Base-by-base conservation (phyloP, 2,329 filamentous ascomycete genomes). In the Verticillium dahliae region DNA sequence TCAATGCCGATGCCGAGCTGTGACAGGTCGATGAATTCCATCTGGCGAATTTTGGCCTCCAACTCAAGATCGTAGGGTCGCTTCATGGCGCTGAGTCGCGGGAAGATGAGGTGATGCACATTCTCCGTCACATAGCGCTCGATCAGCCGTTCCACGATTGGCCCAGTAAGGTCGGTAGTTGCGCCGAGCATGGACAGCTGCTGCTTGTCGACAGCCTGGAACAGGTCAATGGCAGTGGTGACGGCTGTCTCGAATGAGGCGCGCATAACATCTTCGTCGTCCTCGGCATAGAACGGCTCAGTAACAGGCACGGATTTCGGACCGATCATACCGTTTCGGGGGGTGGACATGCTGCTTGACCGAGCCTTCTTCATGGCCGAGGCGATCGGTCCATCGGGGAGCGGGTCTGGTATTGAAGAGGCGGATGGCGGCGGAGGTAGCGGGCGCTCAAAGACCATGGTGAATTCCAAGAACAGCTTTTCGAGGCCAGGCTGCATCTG, bases 401-500 rank as follows among this genome's bases (percentile, higher is more conserved):
- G 67, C 1, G 85, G 84, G 68, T 90, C 84, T 39, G 84, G 81
- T 62, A 88, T 87, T 39, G 82, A 76, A 6, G 74, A 71, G 18
- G 86, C 82, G 1, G 86, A 87, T 1, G 86, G 90, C 1, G 90
- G 89, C 15, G 90, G 89, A 2, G 92, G 92, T 6, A 96, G 75
- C 6, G 92, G 92, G 69, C 90, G 92, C 66, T 96, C 91, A 67
- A 97, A 89, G 60, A 94, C 90, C 55, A 86, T 86, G 6, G 87
- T 89, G 72, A 99, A 98, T 68, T 98, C 93, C 63, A 89, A 87
- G 71, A 98, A 97, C 33, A 98, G 78, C 69, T 88, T 89, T 70
- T 99, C 94, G 38, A 99, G 76, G 0, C 95, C 95, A 1, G 89
- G 85, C 68, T 97, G 92, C 92, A 99, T 97, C 74, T 99, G 95